Conservation (phyloP, 805 yeast genomes). For the Pichia paraexigua region DNA sequence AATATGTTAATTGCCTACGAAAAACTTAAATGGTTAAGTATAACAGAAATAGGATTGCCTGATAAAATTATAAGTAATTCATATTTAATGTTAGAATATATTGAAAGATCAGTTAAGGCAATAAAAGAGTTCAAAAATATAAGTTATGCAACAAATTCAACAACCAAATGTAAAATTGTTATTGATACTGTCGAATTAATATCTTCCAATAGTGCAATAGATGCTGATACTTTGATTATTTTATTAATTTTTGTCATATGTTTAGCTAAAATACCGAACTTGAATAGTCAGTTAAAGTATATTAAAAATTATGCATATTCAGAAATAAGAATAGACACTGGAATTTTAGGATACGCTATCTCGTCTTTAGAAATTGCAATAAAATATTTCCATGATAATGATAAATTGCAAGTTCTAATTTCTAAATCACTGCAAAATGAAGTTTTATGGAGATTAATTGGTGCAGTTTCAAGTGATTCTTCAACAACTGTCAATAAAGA, state of each 20-base stretch:
- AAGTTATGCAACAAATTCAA: slow-evolving; percentile 37
- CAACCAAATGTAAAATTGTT: slow-evolving; percentile 41
- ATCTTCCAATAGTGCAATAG: slow-evolving; percentile 39
- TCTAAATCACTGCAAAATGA: slow-evolving; percentile 39
- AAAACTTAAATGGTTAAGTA: slow-evolving; percentile 33
- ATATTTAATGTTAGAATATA: slow-evolving; percentile 23
- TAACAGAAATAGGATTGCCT: slow-evolving; percentile 45
- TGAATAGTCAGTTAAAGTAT: slow-evolving; percentile 60
- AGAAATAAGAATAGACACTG: slow-evolving; percentile 39
- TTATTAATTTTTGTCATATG: slow-evolving; percentile 64
- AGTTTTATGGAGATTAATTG: slow-evolving; percentile 46
- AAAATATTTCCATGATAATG: slow-evolving; percentile 43
- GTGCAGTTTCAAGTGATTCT: slow-evolving; percentile 20
- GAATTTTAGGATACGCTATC: slow-evolving; percentile 65
- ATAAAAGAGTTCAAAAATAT: slow-evolving; percentile 43
- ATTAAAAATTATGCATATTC: slow-evolving; percentile 47
- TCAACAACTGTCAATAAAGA: slow-evolving; percentile 18
- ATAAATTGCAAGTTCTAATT: slow-evolving; percentile 25
- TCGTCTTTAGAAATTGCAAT: slow-evolving; percentile 82
- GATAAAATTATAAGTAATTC: slow-evolving; percentile 12
- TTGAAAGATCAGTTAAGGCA: slow-evolving; percentile 43
- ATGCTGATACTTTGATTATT: slow-evolving; percentile 77
- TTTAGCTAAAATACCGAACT: slow-evolving; percentile 47
- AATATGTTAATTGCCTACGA: slow-evolving; percentile 26
- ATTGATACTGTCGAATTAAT: slow-evolving; percentile 44